Evolutionary conservation across 495 filamentous ascomycete species (phyloP).

Genomic region (Neurospora africana): DNA sequence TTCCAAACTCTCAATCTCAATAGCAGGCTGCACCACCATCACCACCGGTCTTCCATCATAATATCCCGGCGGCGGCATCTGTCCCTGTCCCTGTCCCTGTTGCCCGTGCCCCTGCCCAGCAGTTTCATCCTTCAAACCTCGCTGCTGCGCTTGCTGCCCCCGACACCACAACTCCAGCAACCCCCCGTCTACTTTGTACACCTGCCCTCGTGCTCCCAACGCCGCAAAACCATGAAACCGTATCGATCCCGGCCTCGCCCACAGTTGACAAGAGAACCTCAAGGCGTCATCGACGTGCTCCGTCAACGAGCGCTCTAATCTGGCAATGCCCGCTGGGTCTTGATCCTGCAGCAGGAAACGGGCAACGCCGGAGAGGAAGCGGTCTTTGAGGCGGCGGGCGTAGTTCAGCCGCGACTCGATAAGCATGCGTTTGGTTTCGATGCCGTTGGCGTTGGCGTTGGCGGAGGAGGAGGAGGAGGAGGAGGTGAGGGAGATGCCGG

Average conservation of each 20-base stretch:
- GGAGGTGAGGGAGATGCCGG: slow-evolving; percentile 6
- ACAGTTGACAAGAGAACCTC: slow-evolving; percentile 6
- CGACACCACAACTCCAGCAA: too few relatives aligned
- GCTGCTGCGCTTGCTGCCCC: too few relatives aligned
- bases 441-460: not conserved
- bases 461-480: too few relatives aligned
- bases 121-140: too few relatives aligned
- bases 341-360: slow-evolving; percentile 13
- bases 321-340: slow-evolving; percentile 9
- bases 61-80: not conserved
- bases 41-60: not conserved
- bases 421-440: slow-evolving; percentile 2
- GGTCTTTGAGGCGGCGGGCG: slow-evolving; percentile 8
- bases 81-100: too few relatives aligned
- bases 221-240: not conserved
- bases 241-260: slow-evolving; percentile 1
- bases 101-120: too few relatives aligned
- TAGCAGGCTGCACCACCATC: slow-evolving; percentile 1
- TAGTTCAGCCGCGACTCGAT: slow-evolving; percentile 8
- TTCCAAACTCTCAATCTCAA: not conserved
- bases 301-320: slow-evolving; percentile 4
- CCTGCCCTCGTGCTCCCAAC: too few relatives aligned
- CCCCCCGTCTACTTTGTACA: too few relatives aligned
- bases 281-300: slow-evolving; percentile 12
- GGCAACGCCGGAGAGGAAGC: slow-evolving; percentile 8